These are phyloP conservation scores for Albizia julibrissin DNA, from an alignment of 306 rosid genomes.

Conservation along the genomic window DNA sequence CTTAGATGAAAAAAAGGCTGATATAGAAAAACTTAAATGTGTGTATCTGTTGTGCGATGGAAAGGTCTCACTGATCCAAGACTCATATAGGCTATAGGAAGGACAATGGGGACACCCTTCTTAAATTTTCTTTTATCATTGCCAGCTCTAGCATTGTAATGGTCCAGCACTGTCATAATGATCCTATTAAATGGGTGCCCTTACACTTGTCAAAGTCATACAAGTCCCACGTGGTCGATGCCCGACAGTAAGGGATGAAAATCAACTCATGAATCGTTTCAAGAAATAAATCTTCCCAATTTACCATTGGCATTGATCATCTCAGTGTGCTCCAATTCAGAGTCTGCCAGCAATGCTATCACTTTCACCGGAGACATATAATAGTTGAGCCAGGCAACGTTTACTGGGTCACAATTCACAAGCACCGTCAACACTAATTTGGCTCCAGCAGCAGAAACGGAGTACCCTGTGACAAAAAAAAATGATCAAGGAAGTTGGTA, in stretches of 20 bases:
- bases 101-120: conserved; percentile 74
- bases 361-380: background rate
- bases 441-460: background rate
- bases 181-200: conserved; percentile 50
- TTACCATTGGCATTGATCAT: conserved; percentile 9
- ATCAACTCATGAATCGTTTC: conserved; percentile 18
- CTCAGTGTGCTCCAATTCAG: background rate
- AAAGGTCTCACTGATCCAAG: conserved; percentile 45
- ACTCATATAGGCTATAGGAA: conserved; percentile 37
- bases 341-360: background rate
- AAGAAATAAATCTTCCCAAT: background rate
- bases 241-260: conserved; percentile 8
- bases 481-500: background rate
- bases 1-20: conserved; percentile 21
- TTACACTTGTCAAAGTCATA: conserved; percentile 54
- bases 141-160: conserved; percentile 74
- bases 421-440: background rate
- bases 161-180: conserved; percentile 77
- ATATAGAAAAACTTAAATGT: conserved; percentile 42
- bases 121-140: conserved; percentile 59
- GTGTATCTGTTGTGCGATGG: conserved; percentile 31
- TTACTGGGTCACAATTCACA: background rate
- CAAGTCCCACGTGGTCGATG: conserved; percentile 40
- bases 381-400: background rate
- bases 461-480: background rate